These are phyloP conservation scores for Fonsecaea monophora DNA, from an alignment of 2,329 filamentous ascomycete genomes.

Conservation along the genomic window DNA sequence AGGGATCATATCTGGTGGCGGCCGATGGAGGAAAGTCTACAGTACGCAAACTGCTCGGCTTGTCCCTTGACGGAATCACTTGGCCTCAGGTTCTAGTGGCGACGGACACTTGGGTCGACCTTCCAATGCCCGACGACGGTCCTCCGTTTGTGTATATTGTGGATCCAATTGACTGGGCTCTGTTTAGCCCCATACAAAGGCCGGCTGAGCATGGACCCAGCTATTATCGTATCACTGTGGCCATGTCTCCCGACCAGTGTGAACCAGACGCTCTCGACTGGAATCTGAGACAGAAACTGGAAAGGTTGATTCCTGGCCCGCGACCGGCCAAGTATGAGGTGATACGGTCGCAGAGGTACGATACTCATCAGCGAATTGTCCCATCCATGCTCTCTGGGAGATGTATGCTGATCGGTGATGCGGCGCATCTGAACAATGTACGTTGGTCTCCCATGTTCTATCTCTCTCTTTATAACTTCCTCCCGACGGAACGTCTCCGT, in stretches of 20 bases:
- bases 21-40: constrained; percentile 11
- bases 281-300: constrained; percentile 3
- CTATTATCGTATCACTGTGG: constrained; percentile 2
- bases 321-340: constrained; percentile 4
- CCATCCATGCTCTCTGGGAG: not conserved
- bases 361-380: constrained; percentile 2
- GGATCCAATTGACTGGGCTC: not conserved
- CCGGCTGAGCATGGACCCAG: not conserved
- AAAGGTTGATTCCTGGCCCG: constrained; percentile 8
- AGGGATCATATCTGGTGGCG: constrained; percentile 2
- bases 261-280: not conserved
- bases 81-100: constrained; percentile 4
- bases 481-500: not conserved
- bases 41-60: constrained; percentile 1
- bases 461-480: not conserved
- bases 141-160: not conserved
- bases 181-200: not conserved
- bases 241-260: constrained; percentile 1
- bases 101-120: not conserved
- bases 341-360: not conserved
- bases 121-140: not conserved
- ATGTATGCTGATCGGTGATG: constrained; percentile 6
- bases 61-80: not conserved
- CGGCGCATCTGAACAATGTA: constrained; percentile 12
- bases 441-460: not conserved